Base-by-base conservation (phyloP, 805 yeast species). In the Wickerhamomyces bovis region DNA sequence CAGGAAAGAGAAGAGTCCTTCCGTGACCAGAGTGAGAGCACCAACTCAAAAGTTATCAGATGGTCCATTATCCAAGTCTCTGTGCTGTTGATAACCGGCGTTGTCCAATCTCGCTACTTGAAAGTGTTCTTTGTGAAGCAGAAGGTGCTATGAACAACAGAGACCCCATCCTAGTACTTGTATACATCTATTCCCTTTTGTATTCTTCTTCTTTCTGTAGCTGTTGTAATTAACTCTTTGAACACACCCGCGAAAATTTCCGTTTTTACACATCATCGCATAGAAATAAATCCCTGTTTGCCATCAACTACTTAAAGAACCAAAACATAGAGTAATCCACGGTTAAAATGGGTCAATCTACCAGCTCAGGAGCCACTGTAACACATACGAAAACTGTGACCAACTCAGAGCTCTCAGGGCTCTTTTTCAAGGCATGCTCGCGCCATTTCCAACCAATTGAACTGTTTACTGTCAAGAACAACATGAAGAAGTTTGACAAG, bases 81-180 rank as follows among this genome's bases (percentile, higher is more conserved):
- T 20, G 88, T 85, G 2, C 73, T 89, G 55, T 73, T 77, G 10
- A 77, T 71, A 15, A 81, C 90, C 9, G 85, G 96, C 57, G 74
- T 73, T 38, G 79, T 86, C 75, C 96, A 89, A 69, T 67, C 89
- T 63, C 74, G 75, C 45, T 89, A 85, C 59, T 75, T 89, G 68
- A 85, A 85, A 67, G 67, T 81, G 38, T 88, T 89, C 77, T 89
- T 89, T 63, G 83, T 87, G 50, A 89, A 88, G 68, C 95, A 89
- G 63, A 89, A 89, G 70, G 39, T 36, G 39, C 12, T 36, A 20
- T 36, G 13, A 20, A 13, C n/a, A 6, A 28, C 15, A 13, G 13
- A 28, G 4, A 28, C 5, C 31, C 28, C 10, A 3, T 25, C 25
- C 25, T 9, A 6, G 25, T 23, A 23, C 25, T 23, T 23, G 8